These are phyloP conservation scores for Rehmannia glutinosa DNA, from an alignment of 257 asterid genomes.

Conservation along the genomic window DNA sequence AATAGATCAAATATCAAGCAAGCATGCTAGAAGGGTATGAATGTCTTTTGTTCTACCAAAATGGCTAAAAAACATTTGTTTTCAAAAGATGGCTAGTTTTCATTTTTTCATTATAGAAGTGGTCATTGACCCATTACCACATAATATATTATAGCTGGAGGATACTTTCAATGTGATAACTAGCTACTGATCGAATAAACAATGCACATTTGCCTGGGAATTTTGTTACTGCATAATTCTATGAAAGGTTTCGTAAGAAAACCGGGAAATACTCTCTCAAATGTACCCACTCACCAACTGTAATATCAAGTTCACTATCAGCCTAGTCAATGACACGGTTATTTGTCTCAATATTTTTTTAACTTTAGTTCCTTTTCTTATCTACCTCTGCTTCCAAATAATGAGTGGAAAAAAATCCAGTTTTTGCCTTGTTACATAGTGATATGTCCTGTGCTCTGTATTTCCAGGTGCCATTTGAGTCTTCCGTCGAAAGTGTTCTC, in stretches of 20 bases:
- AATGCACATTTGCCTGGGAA: neutral
- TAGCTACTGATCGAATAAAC: too few relatives aligned
- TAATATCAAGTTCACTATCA: neutral
- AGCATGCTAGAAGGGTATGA: too few relatives aligned
- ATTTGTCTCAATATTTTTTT: neutral
- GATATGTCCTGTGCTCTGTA: neutral
- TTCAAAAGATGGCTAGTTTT: too few relatives aligned
- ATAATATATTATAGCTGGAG: too few relatives aligned
- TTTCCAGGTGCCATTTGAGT: constrained; percentile 75
- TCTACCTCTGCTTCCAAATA: neutral
- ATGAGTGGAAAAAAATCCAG: neutral
- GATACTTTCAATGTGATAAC: too few relatives aligned
- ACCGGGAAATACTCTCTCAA: neutral
- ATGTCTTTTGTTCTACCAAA: too few relatives aligned
- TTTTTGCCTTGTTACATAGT: neutral
- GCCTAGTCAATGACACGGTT: neutral
- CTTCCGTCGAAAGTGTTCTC: constrained; percentile 51
- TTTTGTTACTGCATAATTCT: neutral
- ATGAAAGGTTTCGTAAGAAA: neutral
- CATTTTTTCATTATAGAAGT: too few relatives aligned
- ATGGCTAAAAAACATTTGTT: too few relatives aligned
- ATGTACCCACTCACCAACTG: neutral
- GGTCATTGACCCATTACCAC: too few relatives aligned
- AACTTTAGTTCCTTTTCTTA: neutral
- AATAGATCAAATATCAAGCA: too few relatives aligned